phyloP scores from a whole-genome alignment of 768 basidiomycete species.

The Lactarius tabidus region DNA sequence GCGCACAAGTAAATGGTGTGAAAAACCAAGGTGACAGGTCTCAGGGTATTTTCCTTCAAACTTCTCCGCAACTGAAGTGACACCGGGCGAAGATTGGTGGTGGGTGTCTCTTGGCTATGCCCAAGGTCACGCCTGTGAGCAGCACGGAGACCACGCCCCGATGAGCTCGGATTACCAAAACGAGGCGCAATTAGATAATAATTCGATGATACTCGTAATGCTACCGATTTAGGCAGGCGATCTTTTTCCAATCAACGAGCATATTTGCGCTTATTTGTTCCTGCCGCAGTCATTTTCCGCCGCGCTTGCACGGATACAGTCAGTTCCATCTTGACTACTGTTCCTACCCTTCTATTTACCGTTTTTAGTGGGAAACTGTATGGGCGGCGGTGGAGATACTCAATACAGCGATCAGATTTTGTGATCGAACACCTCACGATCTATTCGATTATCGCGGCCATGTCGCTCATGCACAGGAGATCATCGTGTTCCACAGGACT shows the following conservation, averaged over 20 bases:
- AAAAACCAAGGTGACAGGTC: neutral
- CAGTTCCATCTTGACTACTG: neutral
- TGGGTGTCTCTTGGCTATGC: neutral
- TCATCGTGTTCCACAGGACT: slow-evolving; percentile 5
- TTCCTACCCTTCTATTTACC: neutral
- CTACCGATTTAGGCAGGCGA: slow-evolving; percentile 5
- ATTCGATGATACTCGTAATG: slow-evolving; percentile 1
- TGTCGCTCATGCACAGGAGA: neutral
- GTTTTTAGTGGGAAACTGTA: neutral
- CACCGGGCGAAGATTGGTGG: slow-evolving; percentile 3
- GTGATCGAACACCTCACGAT: neutral
- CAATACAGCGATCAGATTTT: slow-evolving; percentile 2
- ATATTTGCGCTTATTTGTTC: slow-evolving; percentile 7
- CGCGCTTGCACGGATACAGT: neutral
- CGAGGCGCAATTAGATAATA: neutral
- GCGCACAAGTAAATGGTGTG: neutral
- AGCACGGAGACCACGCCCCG: slow-evolving; percentile 9
- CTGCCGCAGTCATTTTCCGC: neutral
- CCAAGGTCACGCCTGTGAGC: neutral
- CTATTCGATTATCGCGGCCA: slow-evolving; percentile 4
- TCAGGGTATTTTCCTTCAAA: neutral
- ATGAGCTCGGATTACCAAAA: slow-evolving; percentile 19
- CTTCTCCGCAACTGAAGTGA: slow-evolving; percentile 9
- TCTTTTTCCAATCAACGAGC: slow-evolving; percentile 3
- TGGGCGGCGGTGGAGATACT: neutral